Base-by-base conservation (phyloP, 768 basidiomycete genomes). In the Amanita muscaria region DNA sequence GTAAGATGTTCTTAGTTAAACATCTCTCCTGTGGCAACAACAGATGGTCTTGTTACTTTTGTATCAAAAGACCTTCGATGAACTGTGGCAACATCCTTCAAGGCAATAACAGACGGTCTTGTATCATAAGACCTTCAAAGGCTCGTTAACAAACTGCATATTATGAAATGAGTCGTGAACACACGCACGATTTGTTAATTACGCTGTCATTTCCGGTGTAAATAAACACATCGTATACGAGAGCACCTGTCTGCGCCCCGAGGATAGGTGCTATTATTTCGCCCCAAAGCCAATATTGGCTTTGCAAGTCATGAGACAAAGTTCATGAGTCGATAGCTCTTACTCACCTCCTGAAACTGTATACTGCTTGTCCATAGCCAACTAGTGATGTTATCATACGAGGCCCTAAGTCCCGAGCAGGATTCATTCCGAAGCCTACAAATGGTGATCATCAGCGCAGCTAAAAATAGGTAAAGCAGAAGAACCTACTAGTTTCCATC, bases 271-370 rank as follows among this genome's bases (percentile, higher is more conserved):
- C 82, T 31, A 81, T 58, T 16, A 81, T 47, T 14, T 79, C 73
- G 50, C 74, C 75, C 82, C 81, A 86, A n/a, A 85, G 44, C 83
- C 80, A 84, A 56, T 83, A 85, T 50, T 85, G n/a, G 80, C 50
- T 68, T 73, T 58, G 40, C 53, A 63, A 30, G 54, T 3, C 30
- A 33, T 44, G 10, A 33, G 31, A 47, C 2, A 24, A 39, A 15
- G n/a, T 37, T 36, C 29, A 14, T 34, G 5, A n/a, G 2, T n/a
- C 45, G 7, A 47, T 35, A 18, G 14, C 21, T 15, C 24, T 29
- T 18, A 57, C 74, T 36, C 60, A 73, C 65, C 62, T 58, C 49
- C 65, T 55, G 49, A 59, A 64, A n/a, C 56, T 61, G 48, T 52
- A 69, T 9, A 71, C 69, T n/a, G 53, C 51, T 24, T 45, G 59